Conservation (phyloP, 805 yeast species). For the Spencermartinsiella europaea region DNA sequence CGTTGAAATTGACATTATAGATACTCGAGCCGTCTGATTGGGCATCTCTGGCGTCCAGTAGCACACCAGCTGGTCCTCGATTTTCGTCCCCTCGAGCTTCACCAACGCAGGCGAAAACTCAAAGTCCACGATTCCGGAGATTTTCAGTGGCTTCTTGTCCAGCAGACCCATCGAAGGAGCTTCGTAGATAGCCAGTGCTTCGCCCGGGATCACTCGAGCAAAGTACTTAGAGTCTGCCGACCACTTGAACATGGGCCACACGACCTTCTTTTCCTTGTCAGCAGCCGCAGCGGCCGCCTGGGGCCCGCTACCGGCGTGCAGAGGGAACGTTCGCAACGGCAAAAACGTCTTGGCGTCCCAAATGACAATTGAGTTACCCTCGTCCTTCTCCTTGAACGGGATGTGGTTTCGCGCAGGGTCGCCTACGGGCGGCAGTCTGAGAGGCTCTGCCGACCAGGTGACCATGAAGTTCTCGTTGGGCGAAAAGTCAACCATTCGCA, state of each 20-base stretch:
- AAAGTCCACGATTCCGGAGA: constrained; percentile 82
- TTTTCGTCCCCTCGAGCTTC: constrained; percentile 50
- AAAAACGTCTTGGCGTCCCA: constrained; percentile 87
- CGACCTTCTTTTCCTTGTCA: constrained; percentile 46
- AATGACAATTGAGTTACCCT: constrained; percentile 87
- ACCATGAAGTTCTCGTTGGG: constrained; percentile 88
- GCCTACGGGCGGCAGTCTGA: constrained; percentile 60
- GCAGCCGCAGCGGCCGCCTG: constrained; percentile 9
- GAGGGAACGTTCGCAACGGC: constrained; percentile 84
- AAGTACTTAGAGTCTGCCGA: constrained; percentile 86
- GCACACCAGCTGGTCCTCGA: constrained; percentile 58
- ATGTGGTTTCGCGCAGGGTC: constrained; percentile 54
- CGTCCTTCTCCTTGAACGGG: constrained; percentile 83
- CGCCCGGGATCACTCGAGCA: constrained; percentile 90
- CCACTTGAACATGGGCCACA: constrained; percentile 98
- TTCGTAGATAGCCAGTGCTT: constrained; percentile 84
- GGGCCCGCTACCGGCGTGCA: constrained; percentile 39
- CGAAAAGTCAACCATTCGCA: constrained; percentile 83
- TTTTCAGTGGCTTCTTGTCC: constrained; percentile 79
- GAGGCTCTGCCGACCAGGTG: constrained; percentile 83
- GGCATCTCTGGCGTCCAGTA: constrained; percentile 95
- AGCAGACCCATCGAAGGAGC: constrained; percentile 69
- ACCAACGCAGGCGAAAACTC: constrained; percentile 93
- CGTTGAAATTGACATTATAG: constrained; percentile 81
- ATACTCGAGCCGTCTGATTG: constrained; percentile 93